Base-by-base conservation (phyloP, 169 alveolate genomes). In the Plasmodium falciparum region DNA sequence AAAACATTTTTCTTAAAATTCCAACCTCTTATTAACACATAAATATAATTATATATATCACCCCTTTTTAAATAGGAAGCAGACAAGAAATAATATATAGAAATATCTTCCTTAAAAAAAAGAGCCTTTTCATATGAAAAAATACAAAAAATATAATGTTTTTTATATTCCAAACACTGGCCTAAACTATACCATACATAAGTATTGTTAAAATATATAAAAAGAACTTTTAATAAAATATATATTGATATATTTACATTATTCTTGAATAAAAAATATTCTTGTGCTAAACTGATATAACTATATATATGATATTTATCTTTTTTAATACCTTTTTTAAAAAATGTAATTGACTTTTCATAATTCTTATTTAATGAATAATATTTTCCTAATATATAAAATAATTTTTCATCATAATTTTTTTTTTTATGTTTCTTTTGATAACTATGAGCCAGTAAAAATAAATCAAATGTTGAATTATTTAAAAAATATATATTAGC, bases 131-230 rank as follows among this genome's bases (percentile, higher is more conserved):
- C 59, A 50, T 76, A 76, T 63, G 62, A 76, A 65, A 76, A 76
- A 12, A 76, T 65, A 43, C 78, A 76, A 63, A 65, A 76, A 3
- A 45, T 20, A 22, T 76, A 76, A 76, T 76, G 47, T 45, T 50
- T 43, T 47, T 56, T 65, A 66, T 58, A 63, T 50, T 76, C 76
- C 33, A 76, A 58, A 33, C 89, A 76, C 49, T 76, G 49, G 1
- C 71, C 89, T 22, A 76, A 66, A 39, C 89, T 62, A 56, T 63
- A 76, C 89, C 89, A 76, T 9, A 75, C 89, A 76, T 70, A 63
- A 5, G 89, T n/a, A 69, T 65, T 76, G 52, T 76, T 76, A 49
- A 76, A 63, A 76, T 76, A 76, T 65, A 76, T 47, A 45, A 39
- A 49, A 49, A 76, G 22, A 3, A 56, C 70, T 47, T 50, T 76